These are phyloP conservation scores for Crithidia sp. DNA, from an alignment of 208 protist species.

Conservation along the genomic window DNA sequence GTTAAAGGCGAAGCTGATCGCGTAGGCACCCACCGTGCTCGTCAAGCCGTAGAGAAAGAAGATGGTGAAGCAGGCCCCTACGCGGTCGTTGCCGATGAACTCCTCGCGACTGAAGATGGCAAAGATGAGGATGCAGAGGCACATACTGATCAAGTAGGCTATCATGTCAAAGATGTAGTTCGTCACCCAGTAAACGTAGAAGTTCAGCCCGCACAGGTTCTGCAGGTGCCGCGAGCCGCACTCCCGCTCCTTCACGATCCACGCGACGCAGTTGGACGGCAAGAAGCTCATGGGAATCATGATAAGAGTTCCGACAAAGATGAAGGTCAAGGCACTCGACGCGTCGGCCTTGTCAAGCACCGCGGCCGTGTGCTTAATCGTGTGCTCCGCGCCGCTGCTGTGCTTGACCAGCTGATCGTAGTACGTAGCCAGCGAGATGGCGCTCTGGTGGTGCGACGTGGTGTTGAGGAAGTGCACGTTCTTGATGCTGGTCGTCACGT, in stretches of 20 bases:
- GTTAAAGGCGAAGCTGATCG: slow-evolving; percentile 56
- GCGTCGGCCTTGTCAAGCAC: slow-evolving; percentile 2
- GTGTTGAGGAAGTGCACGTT: slow-evolving; percentile 25
- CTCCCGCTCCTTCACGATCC: slow-evolving; percentile 84
- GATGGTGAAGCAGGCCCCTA: slow-evolving; percentile 31
- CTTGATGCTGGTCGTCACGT: neutral
- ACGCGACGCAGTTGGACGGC: slow-evolving; percentile 65
- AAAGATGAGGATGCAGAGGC: slow-evolving; percentile 48
- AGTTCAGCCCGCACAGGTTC: slow-evolving; percentile 70
- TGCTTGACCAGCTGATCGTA: slow-evolving; percentile 92
- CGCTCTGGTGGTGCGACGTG: slow-evolving; percentile 31
- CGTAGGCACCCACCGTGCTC: slow-evolving; percentile 37
- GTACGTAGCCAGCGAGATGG: slow-evolving; percentile 60
- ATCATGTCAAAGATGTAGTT: slow-evolving; percentile 70
- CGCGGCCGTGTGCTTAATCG: slow-evolving; percentile 3
- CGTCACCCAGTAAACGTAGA: slow-evolving; percentile 71
- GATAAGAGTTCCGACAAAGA: slow-evolving; percentile 40
- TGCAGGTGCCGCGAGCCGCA: slow-evolving; percentile 79
- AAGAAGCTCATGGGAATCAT: slow-evolving; percentile 76
- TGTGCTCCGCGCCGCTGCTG: neutral
- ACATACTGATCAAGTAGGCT: slow-evolving; percentile 48
- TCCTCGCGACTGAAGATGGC: slow-evolving; percentile 46
- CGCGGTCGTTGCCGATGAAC: slow-evolving; percentile 39
- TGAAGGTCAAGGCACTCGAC: slow-evolving; percentile 11
- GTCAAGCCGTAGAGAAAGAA: slow-evolving; percentile 59